phyloP scores from a whole-genome alignment of 495 filamentous ascomycete species.

The Aspergillus nidulans region DNA sequence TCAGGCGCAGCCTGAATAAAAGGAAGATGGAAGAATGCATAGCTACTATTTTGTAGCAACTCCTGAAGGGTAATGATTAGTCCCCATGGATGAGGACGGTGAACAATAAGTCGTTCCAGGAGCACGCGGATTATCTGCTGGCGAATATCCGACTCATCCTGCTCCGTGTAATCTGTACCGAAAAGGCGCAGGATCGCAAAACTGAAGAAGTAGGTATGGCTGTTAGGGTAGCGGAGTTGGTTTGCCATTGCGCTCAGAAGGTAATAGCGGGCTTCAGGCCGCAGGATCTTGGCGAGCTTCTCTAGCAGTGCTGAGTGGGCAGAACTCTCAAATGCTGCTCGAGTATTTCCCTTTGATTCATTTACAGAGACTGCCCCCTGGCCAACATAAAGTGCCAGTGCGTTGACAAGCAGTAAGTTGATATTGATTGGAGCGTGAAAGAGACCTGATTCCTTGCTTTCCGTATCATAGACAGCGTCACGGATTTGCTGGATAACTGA shows the following conservation, averaged over 20 bases:
- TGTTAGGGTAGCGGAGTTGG: conserved; percentile 86
- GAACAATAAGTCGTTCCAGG: conserved; percentile 80
- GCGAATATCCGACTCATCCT: conserved; percentile 74
- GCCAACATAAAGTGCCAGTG: conserved; percentile 78
- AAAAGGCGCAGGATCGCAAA: conserved; percentile 85
- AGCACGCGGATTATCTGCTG: conserved; percentile 86
- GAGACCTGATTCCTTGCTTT: conserved; percentile 52
- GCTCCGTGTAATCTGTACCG: conserved; percentile 68
- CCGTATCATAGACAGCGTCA: conserved; percentile 57
- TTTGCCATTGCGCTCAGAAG: conserved; percentile 81
- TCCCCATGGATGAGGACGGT: conserved; percentile 95
- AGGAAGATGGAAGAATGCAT: conserved; percentile 85
- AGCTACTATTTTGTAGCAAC: conserved; percentile 82
- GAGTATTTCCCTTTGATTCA: conserved; percentile 51
- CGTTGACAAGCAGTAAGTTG: conserved; percentile 69
- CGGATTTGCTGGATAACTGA: conserved; percentile 67
- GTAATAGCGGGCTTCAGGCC: conserved; percentile 78
- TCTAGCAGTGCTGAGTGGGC: conserved; percentile 72
- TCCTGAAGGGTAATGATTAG: conserved; percentile 86
- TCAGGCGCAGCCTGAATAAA: conserved; percentile 87
- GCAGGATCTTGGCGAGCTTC: conserved; percentile 66
- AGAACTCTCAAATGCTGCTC: conserved; percentile 64
- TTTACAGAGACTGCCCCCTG: conserved; percentile 58
- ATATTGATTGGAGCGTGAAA: conserved; percentile 60
- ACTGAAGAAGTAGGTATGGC: conserved; percentile 89